These are phyloP conservation scores for Mrakia gelida DNA, from an alignment of 768 basidiomycete genomes.

Conservation along the genomic window DNA sequence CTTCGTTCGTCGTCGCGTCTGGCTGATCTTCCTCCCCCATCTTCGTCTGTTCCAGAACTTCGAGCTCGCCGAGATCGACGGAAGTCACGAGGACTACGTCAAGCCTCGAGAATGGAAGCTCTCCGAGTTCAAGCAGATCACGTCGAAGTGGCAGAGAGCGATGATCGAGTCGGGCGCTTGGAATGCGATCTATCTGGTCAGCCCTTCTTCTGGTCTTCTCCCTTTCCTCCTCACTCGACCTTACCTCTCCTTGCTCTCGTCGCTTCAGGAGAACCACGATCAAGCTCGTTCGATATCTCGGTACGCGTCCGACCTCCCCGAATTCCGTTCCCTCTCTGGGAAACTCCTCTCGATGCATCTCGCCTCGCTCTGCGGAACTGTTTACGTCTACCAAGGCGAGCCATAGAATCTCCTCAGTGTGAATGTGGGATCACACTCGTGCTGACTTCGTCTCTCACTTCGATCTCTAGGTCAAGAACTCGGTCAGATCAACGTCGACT, in stretches of 20 bases:
- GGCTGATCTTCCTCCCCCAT: neutral
- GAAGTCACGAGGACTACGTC: conserved; percentile 47
- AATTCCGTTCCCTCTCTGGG: conserved; percentile 58
- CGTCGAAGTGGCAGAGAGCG: conserved; percentile 55
- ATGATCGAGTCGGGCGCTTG: conserved; percentile 60
- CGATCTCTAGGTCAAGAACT: conserved; percentile 53
- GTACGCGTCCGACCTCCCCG: conserved; percentile 59
- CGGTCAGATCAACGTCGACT: conserved; percentile 51
- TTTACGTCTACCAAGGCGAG: conserved; percentile 64
- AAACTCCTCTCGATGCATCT: conserved; percentile 64
- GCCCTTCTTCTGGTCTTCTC: no score
- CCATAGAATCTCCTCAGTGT: neutral
- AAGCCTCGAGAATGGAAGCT: conserved; percentile 54
- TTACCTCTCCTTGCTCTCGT: neutral
- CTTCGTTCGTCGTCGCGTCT: neutral
- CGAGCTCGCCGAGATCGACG: conserved; percentile 55
- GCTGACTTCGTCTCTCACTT: neutral
- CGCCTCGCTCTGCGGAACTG: conserved; percentile 61
- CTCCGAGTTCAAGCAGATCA: conserved; percentile 51
- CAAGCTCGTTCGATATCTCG: conserved; percentile 59
- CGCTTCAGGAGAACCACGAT: conserved; percentile 60
- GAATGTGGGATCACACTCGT: neutral
- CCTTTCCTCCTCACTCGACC: no score
- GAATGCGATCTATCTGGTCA: conserved; percentile 54
- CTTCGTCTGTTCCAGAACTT: conserved; percentile 50